Evolutionary conservation across 768 basidiomycete species (phyloP).

Genomic region (Suillus plorans): DNA sequence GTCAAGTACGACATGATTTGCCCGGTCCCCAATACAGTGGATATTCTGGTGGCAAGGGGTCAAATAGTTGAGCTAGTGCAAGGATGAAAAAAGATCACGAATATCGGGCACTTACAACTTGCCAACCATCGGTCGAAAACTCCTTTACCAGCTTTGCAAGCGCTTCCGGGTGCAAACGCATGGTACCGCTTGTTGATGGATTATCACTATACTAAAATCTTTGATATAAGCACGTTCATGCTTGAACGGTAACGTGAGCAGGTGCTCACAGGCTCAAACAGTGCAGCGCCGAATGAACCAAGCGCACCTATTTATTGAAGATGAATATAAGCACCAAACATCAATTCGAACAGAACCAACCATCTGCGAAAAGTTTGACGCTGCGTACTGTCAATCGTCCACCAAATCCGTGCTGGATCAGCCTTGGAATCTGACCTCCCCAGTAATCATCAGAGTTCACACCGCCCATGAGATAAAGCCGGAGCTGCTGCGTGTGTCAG

Average conservation of each 20-base stretch:
- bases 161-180: constrained; percentile 56
- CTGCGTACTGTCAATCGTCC: constrained; percentile 58
- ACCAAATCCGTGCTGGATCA: constrained; percentile 57
- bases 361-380: constrained; percentile 79
- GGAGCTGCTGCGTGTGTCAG: constrained; percentile 38
- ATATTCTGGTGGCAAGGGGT: constrained; percentile 60
- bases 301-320: constrained; percentile 64
- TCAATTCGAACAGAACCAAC: constrained; percentile 31
- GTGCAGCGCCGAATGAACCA: constrained; percentile 90
- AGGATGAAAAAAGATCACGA: neutral
- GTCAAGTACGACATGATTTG: constrained; percentile 80
- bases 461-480: constrained; percentile 62
- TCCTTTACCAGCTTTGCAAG: constrained; percentile 54
- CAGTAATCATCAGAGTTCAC: constrained; percentile 59
- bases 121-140: constrained; percentile 77
- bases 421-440: constrained; percentile 57
- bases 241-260: neutral
- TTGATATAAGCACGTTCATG: constrained; percentile 3
- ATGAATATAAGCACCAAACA: constrained; percentile 1
- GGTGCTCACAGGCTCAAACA: constrained; percentile 57
- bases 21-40: constrained; percentile 87
- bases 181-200: constrained; percentile 65
- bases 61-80: neutral
- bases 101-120: constrained; percentile 59
- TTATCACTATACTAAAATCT: constrained; percentile 66